Percentiles rank a stretch among this genome's conserved stretches.
These are phyloP conservation scores for Neonectria hederae DNA, from an alignment of 2,329 filamentous ascomycete species.

Conservation along the genomic window DNA sequence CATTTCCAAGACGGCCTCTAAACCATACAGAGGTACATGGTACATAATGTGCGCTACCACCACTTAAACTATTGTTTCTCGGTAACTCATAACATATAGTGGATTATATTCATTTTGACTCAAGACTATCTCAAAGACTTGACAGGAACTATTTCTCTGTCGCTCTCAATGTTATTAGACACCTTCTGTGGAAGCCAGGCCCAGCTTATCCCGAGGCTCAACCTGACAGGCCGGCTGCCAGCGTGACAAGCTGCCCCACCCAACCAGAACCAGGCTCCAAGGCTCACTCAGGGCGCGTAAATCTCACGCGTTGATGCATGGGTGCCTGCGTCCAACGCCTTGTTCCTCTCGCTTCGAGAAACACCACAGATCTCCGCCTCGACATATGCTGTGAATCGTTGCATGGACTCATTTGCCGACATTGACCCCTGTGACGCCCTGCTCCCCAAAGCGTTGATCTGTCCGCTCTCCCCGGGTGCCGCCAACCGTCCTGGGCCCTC, in stretches of 20 bases:
- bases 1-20: no score
- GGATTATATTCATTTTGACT: no score
- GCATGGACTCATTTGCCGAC: conserved; percentile 23
- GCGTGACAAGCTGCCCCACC: not conserved
- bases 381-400: conserved; percentile 25
- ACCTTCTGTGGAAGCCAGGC: no score
- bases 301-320: conserved; percentile 34
- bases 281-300: conserved; percentile 22
- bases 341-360: conserved; percentile 30
- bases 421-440: conserved; percentile 4
- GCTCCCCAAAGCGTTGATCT: not conserved
- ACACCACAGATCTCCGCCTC: conserved; percentile 17
- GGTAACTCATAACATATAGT: no score
- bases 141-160: no score
- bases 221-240: not conserved
- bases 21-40: no score
- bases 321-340: conserved; percentile 26
- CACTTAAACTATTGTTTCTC: no score
- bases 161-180: not conserved
- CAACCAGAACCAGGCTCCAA: not conserved
- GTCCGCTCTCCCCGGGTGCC: conserved; percentile 1
- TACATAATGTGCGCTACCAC: no score
- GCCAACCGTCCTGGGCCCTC: not conserved
- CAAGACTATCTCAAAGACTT: no score
- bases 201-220: not conserved